A percentile compares a stretch with the other conserved stretches of the same genome.
These are phyloP conservation scores for Candida methanosorbosa DNA, from an alignment of 805 yeast genomes.

Conservation along the genomic window DNA sequence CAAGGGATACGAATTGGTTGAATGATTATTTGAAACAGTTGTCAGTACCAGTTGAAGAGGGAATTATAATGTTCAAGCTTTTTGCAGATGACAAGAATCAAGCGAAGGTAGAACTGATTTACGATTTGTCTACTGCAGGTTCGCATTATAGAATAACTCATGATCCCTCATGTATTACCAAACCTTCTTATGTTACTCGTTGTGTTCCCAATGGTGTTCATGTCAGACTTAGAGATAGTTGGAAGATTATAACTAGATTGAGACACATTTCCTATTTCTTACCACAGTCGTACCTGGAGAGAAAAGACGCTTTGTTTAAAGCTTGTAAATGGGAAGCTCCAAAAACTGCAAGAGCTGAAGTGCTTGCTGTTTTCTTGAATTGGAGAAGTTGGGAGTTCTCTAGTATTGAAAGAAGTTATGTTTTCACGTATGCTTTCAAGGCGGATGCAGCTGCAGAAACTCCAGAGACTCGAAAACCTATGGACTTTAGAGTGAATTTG, in stretches of 20 bases:
- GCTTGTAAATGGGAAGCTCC: slow-evolving; percentile 36
- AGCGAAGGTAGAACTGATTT: slow-evolving; percentile 31
- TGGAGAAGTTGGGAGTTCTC: slow-evolving; percentile 95
- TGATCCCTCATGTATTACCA: slow-evolving; percentile 85
- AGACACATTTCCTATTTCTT: slow-evolving; percentile 60
- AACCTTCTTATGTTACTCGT: slow-evolving; percentile 76
- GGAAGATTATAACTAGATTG: slow-evolving; percentile 77
- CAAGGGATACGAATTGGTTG: slow-evolving; percentile 13
- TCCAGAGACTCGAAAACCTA: background rate
- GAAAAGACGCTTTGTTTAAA: slow-evolving; percentile 23
- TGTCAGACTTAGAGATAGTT: slow-evolving; percentile 71
- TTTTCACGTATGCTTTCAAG: slow-evolving; percentile 43
- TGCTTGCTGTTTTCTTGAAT: slow-evolving; percentile 48
- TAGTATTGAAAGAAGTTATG: slow-evolving; percentile 45
- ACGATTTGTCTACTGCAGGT: slow-evolving; percentile 31
- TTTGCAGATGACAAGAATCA: slow-evolving; percentile 7
- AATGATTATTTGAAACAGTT: slow-evolving; percentile 4
- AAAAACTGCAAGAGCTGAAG: slow-evolving; percentile 41
- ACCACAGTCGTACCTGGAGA: slow-evolving; percentile 42
- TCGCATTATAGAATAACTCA: slow-evolving; percentile 44
- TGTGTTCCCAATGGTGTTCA: slow-evolving; percentile 50
- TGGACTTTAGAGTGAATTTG: background rate
- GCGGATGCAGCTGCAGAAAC: background rate
- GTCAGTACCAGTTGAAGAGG: slow-evolving; percentile 5
- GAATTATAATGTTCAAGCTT: slow-evolving; percentile 3